Evolutionary conservation across 148 eudicot species (phyloP), one percentile per base, ranked within the genome.

Genomic region (Rheum nobile): DNA sequence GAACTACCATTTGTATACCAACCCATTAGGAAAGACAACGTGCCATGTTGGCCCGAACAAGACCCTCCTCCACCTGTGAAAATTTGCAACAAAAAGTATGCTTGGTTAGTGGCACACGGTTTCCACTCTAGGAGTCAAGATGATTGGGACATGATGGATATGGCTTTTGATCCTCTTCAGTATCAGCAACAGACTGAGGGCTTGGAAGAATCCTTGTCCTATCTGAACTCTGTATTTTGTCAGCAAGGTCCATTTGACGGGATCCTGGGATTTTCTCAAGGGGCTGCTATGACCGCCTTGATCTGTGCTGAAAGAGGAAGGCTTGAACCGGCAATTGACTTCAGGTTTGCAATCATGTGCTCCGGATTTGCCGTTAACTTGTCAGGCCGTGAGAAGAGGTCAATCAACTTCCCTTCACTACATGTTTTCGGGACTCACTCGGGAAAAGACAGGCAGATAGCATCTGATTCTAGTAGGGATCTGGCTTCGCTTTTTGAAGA

Each of bases 181-280:
- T 91, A 88, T 74, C 89, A 83, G 87, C 87, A 90, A 35, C 98
- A 95, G 82, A 91, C 92, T 1, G 88, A 83, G 63, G 98, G 98
- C 19, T 87, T 89, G 73, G 84, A 86, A 24, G 74, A 79, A 69
- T 91, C 98, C 46, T 69, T 91, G 29, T 81, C 84, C 19, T 86
- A 87, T 78, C 44, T 95, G 69, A 86, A 85, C 48, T 77, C 79
- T 3, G 70, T 89, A 21, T 80, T 83, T 65, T 80, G 86, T 22
- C 70, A 80, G 76, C 54, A 72, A 13, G 98, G 98, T 52, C 98
- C 97, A 0, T 90, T 95, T 76, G 96, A 95, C 74, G 98, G 98
- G 71, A 82, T 95, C n/a, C 80, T 95, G 79, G 98, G 98, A 77
- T 95, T 95, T 83, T 95, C 98, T 48, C 98, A 95, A 83, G 98